These are phyloP conservation scores for Mycosphaerelloides madeirae DNA, from an alignment of 2,329 filamentous ascomycete species.

Conservation along the genomic window DNA sequence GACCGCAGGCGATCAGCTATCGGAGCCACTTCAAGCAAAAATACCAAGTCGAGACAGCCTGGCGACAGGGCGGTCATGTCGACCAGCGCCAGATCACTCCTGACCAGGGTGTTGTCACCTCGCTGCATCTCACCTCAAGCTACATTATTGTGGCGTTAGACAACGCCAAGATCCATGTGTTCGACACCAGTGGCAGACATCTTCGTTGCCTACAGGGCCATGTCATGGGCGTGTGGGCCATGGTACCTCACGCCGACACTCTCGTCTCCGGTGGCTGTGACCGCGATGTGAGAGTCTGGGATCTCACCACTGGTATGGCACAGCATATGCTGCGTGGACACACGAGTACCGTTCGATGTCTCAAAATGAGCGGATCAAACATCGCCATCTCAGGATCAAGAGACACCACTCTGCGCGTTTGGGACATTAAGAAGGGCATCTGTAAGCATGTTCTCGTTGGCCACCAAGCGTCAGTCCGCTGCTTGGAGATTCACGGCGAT, in stretches of 20 bases:
- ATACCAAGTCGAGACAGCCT: conserved; percentile 94
- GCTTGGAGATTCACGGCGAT: conserved; percentile 92
- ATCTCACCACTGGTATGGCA: conserved; percentile 77
- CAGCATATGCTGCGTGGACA: conserved; percentile 85
- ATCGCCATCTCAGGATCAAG: conserved; percentile 95
- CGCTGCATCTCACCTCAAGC: conserved; percentile 85
- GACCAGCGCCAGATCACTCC: conserved; percentile 86
- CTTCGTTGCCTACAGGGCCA: conserved; percentile 89
- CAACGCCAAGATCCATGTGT: conserved; percentile 98
- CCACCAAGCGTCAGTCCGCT: conserved; percentile 91
- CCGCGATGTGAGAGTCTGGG: conserved; percentile 93
- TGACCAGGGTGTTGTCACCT: conserved; percentile 94
- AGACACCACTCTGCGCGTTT: conserved; percentile 90
- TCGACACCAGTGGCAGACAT: conserved; percentile 83
- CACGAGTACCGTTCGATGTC: conserved; percentile 90
- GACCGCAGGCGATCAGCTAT: conserved; percentile 71
- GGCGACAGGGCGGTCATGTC: conserved; percentile 84
- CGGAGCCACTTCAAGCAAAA: conserved; percentile 97
- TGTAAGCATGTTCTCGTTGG: conserved; percentile 90
- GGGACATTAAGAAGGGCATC: conserved; percentile 83
- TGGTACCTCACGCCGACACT: conserved; percentile 96
- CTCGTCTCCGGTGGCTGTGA: conserved; percentile 96
- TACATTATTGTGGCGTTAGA: conserved; percentile 97
- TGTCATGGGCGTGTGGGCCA: conserved; percentile 99
- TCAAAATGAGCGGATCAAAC: conserved; percentile 93